Base-by-base conservation (phyloP, 768 basidiomycete genomes). In the Lactarius sp. region DNA sequence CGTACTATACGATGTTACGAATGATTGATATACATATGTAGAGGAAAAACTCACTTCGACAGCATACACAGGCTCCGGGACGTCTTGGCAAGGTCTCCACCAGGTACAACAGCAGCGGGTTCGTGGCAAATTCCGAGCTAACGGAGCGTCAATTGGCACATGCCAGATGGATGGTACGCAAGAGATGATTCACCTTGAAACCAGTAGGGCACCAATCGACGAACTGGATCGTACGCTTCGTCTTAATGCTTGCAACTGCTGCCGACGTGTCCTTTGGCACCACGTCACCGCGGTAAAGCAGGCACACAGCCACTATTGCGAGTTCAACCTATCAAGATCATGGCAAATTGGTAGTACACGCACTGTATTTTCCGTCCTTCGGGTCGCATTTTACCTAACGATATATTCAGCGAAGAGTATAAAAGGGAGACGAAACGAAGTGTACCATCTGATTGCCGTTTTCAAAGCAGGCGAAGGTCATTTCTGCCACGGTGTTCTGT, bases 161-260 rank as follows among this genome's bases (percentile, higher is more conserved):
- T 34, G 18, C 42, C 36, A 34, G 33, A 33, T n/a, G 39, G 55
- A 31, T 6, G 16, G 31, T 7, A 46, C 47, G 42, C 3, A 33
- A 51, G 56, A 13, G 54, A 14, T 47, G 16, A 67, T 73, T 46
- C 47, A 83, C 82, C 79, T 95, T 95, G 87, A 95, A 96, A 66
- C 95, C 96, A 72, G 96, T 98, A 42, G 92, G 92, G 76, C 92
- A 94, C 95, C 95, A 98, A 73, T 97, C 95, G 66, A 98, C 95
- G 74, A 96, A 97, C 72, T 96, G 94, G 72, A 98, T 97, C 31
- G 96, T 97, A 68, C 90, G 86, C 83, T 95, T 98, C 61, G 94
- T 98, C 83, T 95, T 97, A 81, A 98, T 92, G 69, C 82, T 87
- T 49, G 91, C 85, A 70, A 98, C 92, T 62, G 96, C 96, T 61